phyloP scores from a whole-genome alignment of 805 yeast species.

The Metschnikowia drakensbergensis region DNA sequence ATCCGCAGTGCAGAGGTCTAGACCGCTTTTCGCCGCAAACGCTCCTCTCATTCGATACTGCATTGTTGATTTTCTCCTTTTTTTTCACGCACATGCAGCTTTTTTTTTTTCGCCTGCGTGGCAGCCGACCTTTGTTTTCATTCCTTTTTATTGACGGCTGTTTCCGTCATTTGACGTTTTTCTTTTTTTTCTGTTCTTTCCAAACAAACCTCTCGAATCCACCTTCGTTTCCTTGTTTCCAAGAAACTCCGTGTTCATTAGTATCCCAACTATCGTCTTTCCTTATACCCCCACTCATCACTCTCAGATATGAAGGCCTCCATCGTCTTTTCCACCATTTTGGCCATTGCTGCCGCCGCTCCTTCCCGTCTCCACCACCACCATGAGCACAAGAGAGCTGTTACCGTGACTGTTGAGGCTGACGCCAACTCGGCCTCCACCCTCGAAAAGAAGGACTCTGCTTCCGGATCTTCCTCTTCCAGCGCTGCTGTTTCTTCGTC shows the following conservation, averaged over 20 bases:
- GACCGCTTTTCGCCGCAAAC: conserved; percentile 5
- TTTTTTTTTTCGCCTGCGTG: conserved; percentile 5
- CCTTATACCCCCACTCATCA: conserved; percentile 15
- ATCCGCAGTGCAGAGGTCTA: conserved; percentile 6
- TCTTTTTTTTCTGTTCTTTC: conserved; percentile 5
- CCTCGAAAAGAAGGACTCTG: conserved; percentile 3
- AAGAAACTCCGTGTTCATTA: background rate
- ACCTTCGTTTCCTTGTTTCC: conserved; percentile 1
- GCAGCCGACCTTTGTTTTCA: conserved; percentile 3
- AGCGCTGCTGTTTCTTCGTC: conserved; percentile 2
- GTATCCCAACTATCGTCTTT: conserved; percentile 26
- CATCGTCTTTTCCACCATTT: conserved; percentile 13
- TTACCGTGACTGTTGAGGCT: conserved; percentile 35
- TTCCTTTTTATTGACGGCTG: conserved; percentile 2
- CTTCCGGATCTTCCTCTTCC: conserved; percentile 5
- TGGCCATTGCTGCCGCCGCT: conserved; percentile 17
- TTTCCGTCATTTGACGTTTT: background rate
- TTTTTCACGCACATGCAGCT: conserved; percentile 1
- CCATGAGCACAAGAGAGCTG: conserved; percentile 37
- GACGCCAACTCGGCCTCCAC: conserved; percentile 17
- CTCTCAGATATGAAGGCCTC: conserved; percentile 13
- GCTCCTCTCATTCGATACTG: conserved; percentile 2
- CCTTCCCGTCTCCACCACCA: conserved; percentile 31
- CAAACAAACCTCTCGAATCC: background rate
- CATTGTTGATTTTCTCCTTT: background rate